Conservation (phyloP, 306 rosid species). For the Cotoneaster glaucophyllus region DNA sequence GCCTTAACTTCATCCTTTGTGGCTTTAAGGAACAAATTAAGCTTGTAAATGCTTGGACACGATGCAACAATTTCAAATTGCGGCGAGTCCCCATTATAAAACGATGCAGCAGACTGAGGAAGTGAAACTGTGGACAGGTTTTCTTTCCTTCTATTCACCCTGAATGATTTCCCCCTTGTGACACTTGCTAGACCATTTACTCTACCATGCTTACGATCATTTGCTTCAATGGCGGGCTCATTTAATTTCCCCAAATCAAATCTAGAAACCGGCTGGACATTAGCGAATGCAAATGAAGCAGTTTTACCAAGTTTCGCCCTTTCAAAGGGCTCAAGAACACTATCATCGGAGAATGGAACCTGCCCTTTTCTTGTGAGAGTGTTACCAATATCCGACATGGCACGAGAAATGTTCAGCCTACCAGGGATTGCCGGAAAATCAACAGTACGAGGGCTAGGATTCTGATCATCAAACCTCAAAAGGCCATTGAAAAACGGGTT, state of each 20-base stretch:
- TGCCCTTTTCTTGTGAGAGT: conserved; percentile 14
- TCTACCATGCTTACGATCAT: conserved; percentile 15
- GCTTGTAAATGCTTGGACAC: conserved; percentile 49
- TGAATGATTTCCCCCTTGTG: conserved; percentile 35
- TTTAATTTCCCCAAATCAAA: conserved; percentile 18
- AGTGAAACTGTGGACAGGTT: conserved; percentile 41
- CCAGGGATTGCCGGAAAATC: conserved; percentile 7
- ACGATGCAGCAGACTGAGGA: conserved; percentile 70
- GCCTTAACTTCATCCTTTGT: conserved; percentile 61
- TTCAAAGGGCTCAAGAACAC: conserved; percentile 17
- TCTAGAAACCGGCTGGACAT: conserved; percentile 21
- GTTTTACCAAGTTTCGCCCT: conserved; percentile 24
- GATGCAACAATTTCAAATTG: conserved; percentile 58
- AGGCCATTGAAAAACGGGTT: conserved; percentile 41
- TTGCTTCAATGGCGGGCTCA: conserved; percentile 23
- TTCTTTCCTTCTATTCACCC: conserved; percentile 38
- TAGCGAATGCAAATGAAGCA: conserved; percentile 30
- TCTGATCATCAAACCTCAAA: conserved; percentile 17
- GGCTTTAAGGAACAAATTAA: conserved; percentile 57
- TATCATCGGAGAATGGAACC: conserved; percentile 23
- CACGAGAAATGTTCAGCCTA: conserved; percentile 14
- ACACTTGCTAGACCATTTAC: conserved; percentile 11
- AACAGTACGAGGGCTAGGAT: conserved; percentile 4
- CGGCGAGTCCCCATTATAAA: conserved; percentile 56
- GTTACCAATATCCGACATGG: conserved; percentile 29